Evolutionary conservation across 345 rosid genomes (phyloP).

Genomic region (Noccaea caerulescens): DNA sequence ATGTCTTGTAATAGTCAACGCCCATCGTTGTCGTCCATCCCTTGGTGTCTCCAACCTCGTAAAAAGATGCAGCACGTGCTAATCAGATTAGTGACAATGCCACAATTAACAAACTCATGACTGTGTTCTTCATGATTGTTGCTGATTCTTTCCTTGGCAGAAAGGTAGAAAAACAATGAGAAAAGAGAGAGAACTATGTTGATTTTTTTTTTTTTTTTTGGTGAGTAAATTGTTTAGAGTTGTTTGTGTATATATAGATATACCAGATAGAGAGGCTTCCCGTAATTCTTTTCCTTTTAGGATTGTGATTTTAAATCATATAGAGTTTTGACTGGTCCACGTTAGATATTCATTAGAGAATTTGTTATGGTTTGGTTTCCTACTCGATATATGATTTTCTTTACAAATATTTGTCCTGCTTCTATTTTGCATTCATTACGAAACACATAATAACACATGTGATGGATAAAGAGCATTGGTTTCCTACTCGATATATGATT

Average conservation of each 20-base stretch:
- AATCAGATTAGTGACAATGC: constrained; percentile 17
- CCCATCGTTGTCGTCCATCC: constrained; percentile 33
- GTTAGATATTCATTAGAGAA: too few relatives aligned
- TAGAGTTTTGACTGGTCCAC: too few relatives aligned
- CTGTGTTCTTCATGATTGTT: constrained; percentile 32
- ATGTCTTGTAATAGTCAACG: constrained; percentile 33
- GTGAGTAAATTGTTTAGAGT: constrained; percentile 1
- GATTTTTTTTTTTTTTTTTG: not conserved
- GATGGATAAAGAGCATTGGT: too few relatives aligned
- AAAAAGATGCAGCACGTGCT: constrained; percentile 3
- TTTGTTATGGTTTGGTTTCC: too few relatives aligned
- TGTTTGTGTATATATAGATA: not conserved
- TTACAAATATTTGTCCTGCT: too few relatives aligned
- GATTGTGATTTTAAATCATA: too few relatives aligned
- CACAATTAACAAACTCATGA: constrained; percentile 18
- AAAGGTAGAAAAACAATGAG: constrained; percentile 4
- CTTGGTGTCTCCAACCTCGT: constrained; percentile 32
- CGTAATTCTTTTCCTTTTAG: too few relatives aligned
- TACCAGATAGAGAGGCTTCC: not conserved
- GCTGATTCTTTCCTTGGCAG: constrained; percentile 4
- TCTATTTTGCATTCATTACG: too few relatives aligned
- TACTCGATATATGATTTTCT: too few relatives aligned
- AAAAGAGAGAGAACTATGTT: not conserved
- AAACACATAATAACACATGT: too few relatives aligned
- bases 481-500: too few relatives aligned